Evolutionary conservation across 1,284 basidiomycete genomes (phyloP).

Genomic region (Caloboletus inedulis): DNA sequence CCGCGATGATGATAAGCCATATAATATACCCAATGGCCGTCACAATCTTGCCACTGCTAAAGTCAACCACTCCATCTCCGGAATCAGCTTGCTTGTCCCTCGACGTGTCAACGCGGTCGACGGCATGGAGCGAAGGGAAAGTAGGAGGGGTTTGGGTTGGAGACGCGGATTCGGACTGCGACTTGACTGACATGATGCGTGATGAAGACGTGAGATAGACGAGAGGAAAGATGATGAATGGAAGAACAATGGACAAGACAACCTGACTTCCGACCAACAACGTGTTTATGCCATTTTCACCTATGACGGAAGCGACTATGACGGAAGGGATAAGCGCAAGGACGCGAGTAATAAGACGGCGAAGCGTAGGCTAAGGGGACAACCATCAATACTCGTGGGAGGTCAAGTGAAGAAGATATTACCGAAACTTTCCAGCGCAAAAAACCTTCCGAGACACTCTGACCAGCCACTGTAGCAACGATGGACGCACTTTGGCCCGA

Average conservation of each 20-base stretch:
- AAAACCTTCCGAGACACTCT: conserved; percentile 93
- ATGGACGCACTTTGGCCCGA: conserved; percentile 92
- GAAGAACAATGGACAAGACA: conserved; percentile 82
- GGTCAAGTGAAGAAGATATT: conserved; percentile 28
- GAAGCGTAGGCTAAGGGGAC: conserved; percentile 61
- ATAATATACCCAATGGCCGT: conserved; percentile 57
- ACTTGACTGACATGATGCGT: conserved; percentile 62
- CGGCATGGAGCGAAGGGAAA: not conserved
- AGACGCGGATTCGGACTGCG: not conserved
- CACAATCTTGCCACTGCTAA: conserved; percentile 56
- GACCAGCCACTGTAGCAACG: conserved; percentile 89
- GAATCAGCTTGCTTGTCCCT: not conserved
- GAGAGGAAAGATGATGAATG: conserved; percentile 82
- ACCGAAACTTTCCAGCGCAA: conserved; percentile 87
- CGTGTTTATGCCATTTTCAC: conserved; percentile 72
- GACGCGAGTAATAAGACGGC: conserved; percentile 80
- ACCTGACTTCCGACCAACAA: conserved; percentile 90
- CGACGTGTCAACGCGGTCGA: not conserved
- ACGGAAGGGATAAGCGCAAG: conserved; percentile 88
- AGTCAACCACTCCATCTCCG: conserved; percentile 45
- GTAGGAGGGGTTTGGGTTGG: not conserved
- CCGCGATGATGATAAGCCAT: conserved; percentile 61
- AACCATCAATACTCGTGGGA: conserved; percentile 2
- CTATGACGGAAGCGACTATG: conserved; percentile 73
- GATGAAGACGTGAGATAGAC: conserved; percentile 72